phyloP scores from a whole-genome alignment of 495 filamentous ascomycete genomes.

The Terfezia boudieri region DNA sequence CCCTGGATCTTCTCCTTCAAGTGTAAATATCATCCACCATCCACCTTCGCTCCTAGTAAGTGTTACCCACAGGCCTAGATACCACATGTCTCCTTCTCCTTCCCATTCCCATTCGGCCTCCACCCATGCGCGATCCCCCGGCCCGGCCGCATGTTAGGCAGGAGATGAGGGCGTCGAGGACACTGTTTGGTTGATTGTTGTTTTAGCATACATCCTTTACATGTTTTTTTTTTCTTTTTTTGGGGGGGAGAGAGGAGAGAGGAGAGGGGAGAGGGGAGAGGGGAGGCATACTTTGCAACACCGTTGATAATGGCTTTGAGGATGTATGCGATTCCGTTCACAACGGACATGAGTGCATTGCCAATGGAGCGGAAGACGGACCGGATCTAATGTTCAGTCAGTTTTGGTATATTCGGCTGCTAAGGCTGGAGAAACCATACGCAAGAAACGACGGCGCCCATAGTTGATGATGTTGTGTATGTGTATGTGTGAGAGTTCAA shows the following conservation, averaged over 20 bases:
- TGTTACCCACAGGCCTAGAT: too few relatives aligned
- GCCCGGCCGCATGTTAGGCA: conserved; percentile 61
- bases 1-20: too few relatives aligned
- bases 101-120: neutral
- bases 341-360: conserved; percentile 57
- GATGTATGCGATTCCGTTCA: conserved; percentile 56
- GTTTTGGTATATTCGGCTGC: neutral
- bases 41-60: too few relatives aligned
- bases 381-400: conserved; percentile 35
- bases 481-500: too few relatives aligned
- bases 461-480: conserved; percentile 23
- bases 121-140: conserved; percentile 15
- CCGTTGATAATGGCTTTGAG: conserved; percentile 59
- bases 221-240: too few relatives aligned
- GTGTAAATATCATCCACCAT: too few relatives aligned
- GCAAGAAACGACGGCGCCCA: conserved; percentile 92
- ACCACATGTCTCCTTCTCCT: neutral
- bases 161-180: conserved; percentile 67
- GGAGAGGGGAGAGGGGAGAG: neutral
- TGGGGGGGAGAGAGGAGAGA: conserved; percentile 11
- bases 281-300: conserved; percentile 2
- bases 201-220: too few relatives aligned
- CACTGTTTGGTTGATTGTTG: conserved; percentile 21
- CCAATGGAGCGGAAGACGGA: conserved; percentile 68
- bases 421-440: conserved; percentile 35